phyloP scores from a whole-genome alignment of 164 flowering plant species.

The Annona squamosa region DNA sequence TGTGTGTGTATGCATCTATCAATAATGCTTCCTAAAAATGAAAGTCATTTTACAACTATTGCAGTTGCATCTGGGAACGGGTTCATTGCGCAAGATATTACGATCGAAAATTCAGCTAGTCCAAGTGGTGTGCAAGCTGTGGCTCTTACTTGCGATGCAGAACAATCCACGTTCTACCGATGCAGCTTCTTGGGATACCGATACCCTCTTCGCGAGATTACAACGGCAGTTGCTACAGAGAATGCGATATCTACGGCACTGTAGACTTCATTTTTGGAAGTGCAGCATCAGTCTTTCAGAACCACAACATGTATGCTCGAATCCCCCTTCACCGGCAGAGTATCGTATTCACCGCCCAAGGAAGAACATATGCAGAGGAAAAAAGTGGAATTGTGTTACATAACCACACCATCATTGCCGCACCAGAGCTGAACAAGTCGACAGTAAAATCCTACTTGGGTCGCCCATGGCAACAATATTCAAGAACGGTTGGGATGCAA shows the following conservation, averaged over 20 bases:
- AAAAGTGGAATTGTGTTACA: conserved; percentile 7
- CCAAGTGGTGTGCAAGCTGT: not conserved
- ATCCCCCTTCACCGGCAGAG: not conserved
- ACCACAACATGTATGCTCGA: conserved; percentile 1
- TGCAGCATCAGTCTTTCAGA: conserved; percentile 12
- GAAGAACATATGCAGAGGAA: not conserved
- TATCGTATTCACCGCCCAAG: conserved; percentile 5
- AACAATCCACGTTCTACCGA: not conserved
- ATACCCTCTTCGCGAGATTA: conserved; percentile 17
- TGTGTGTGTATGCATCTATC: too few species aligned
- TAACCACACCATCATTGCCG: conserved; percentile 11
- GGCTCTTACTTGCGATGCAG: not conserved
- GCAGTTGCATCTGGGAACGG: not conserved
- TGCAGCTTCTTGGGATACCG: conserved; percentile 29
- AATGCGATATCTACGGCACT: conserved; percentile 18
- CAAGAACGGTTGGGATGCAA: conserved; percentile 23
- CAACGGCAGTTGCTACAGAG: conserved; percentile 19
- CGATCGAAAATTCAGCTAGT: not conserved
- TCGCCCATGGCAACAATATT: conserved; percentile 36
- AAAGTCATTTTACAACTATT: too few species aligned
- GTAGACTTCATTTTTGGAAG: conserved; percentile 21
- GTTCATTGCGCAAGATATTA: not conserved
- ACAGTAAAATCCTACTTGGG: conserved; percentile 23
- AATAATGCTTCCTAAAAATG: too few species aligned
- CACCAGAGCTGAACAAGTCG: conserved; percentile 6